These are phyloP conservation scores for Nakazawaea siamensis DNA, from an alignment of 805 yeast genomes.

Conservation along the genomic window DNA sequence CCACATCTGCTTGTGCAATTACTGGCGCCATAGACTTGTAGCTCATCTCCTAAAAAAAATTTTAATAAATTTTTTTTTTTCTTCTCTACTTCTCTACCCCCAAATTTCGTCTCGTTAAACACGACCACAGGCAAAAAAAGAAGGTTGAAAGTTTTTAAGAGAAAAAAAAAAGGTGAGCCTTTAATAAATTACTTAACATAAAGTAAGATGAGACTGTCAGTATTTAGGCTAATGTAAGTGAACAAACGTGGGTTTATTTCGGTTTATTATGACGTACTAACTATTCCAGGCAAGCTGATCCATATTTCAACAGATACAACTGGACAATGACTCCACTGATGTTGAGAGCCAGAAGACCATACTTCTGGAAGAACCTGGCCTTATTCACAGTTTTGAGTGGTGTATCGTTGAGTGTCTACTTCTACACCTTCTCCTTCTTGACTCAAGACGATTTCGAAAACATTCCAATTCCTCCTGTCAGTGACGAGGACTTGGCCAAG, in stretches of 20 bases:
- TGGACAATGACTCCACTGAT: conserved; percentile 86
- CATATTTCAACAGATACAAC: conserved; percentile 35
- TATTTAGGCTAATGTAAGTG: conserved; percentile 17
- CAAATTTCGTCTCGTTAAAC: too few relatives aligned
- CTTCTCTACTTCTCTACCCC: too few relatives aligned
- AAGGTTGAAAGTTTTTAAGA: too few relatives aligned
- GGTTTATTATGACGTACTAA: neutral
- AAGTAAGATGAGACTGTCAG: conserved; percentile 16
- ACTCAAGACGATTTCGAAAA: conserved; percentile 79
- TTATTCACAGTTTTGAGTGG: conserved; percentile 51
- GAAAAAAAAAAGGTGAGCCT: neutral
- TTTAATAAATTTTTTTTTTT: neutral
- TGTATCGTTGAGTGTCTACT: conserved; percentile 63
- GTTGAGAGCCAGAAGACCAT: conserved; percentile 84
- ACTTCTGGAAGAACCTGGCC: conserved; percentile 66
- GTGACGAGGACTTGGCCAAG: conserved; percentile 65
- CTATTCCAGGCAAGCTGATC: conserved; percentile 14
- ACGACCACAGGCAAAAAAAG: too few relatives aligned
- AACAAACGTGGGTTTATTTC: neutral
- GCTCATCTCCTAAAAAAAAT: too few relatives aligned
- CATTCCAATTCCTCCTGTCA: conserved; percentile 90
- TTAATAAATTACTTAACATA: neutral
- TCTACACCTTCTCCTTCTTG: conserved; percentile 56
- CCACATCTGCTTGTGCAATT: conserved; percentile 11
- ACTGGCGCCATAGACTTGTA: too few relatives aligned